Percentiles rank a stretch among this genome's conserved stretches.
Evolutionary conservation across 2,329 filamentous ascomycete species (phyloP).

Genomic region (Ophioceras dolichostomum): DNA sequence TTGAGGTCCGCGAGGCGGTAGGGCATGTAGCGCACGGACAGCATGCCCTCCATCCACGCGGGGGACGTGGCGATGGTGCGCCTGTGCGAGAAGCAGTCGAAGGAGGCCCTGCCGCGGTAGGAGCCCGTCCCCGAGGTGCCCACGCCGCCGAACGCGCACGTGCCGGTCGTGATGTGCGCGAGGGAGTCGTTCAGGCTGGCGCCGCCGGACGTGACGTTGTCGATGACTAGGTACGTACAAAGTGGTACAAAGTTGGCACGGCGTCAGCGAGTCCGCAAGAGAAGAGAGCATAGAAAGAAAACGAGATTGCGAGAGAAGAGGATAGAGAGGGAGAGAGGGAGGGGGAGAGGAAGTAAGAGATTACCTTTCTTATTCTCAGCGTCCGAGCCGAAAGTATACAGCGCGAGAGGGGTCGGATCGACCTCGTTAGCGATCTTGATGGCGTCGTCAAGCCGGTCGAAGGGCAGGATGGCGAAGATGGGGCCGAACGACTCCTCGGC

Average conservation of each 20-base stretch:
- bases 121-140: constrained; percentile 65
- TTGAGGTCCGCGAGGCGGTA: constrained; percentile 35
- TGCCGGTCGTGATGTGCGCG: constrained; percentile 46
- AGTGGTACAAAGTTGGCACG: background rate
- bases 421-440: constrained; percentile 71
- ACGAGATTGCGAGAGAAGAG: background rate
- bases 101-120: constrained; percentile 67
- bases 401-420: constrained; percentile 68
- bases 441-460: constrained; percentile 72
- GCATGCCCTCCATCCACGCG: constrained; percentile 52
- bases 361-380: constrained; percentile 62
- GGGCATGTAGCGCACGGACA: constrained; percentile 58
- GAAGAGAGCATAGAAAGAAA: background rate
- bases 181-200: constrained; percentile 47
- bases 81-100: constrained; percentile 53
- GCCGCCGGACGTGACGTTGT: constrained; percentile 53
- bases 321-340: background rate
- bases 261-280: background rate
- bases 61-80: constrained; percentile 49
- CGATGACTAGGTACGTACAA: constrained; percentile 34
- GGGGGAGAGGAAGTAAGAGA: background rate
- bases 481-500: constrained; percentile 84
- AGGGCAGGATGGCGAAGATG: constrained; percentile 71
- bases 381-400: constrained; percentile 79
- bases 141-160: constrained; percentile 71